Percentiles rank a stretch among this genome's conserved stretches.
phyloP scores from a whole-genome alignment of 1,284 basidiomycete species.

The Leccinum colubrinum region DNA sequence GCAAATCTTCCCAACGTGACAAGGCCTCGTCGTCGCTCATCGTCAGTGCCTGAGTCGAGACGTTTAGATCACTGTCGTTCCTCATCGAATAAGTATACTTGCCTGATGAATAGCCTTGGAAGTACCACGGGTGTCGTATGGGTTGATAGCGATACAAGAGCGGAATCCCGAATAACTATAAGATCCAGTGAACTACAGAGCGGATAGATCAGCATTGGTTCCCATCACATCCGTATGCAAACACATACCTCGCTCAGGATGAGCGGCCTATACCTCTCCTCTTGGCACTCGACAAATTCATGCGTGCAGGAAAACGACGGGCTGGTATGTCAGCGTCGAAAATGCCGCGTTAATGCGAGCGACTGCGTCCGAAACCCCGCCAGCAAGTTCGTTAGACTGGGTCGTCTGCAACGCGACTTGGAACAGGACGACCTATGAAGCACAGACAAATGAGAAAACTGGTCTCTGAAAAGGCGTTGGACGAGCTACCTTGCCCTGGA shows the following conservation, averaged over 20 bases:
- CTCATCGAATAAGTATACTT: neutral
- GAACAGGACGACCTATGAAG: slow-evolving; percentile 67
- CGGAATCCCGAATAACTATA: slow-evolving; percentile 86
- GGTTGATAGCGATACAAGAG: slow-evolving; percentile 83
- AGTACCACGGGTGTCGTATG: slow-evolving; percentile 75
- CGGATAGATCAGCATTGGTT: slow-evolving; percentile 7
- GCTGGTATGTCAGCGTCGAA: slow-evolving; percentile 83
- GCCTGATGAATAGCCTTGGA: slow-evolving; percentile 71
- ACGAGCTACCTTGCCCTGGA: slow-evolving; percentile 61
- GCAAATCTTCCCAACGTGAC: slow-evolving; percentile 82
- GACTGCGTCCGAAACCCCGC: slow-evolving; percentile 74
- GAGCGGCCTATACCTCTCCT: slow-evolving; percentile 65
- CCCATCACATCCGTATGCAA: neutral
- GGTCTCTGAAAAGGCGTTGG: neutral
- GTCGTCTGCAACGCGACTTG: slow-evolving; percentile 87
- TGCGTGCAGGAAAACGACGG: slow-evolving; percentile 86
- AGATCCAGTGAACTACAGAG: slow-evolving; percentile 73
- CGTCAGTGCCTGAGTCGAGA: slow-evolving; percentile 52
- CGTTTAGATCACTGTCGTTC: neutral
- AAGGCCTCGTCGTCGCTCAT: slow-evolving; percentile 85
- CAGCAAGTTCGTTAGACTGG: slow-evolving; percentile 72
- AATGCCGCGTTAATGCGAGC: slow-evolving; percentile 82
- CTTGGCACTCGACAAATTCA: slow-evolving; percentile 84
- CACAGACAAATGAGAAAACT: neutral
- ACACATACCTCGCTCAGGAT: slow-evolving; percentile 70